phyloP scores from a whole-genome alignment of 2,329 filamentous ascomycete species.

The Alternaria longipes region DNA sequence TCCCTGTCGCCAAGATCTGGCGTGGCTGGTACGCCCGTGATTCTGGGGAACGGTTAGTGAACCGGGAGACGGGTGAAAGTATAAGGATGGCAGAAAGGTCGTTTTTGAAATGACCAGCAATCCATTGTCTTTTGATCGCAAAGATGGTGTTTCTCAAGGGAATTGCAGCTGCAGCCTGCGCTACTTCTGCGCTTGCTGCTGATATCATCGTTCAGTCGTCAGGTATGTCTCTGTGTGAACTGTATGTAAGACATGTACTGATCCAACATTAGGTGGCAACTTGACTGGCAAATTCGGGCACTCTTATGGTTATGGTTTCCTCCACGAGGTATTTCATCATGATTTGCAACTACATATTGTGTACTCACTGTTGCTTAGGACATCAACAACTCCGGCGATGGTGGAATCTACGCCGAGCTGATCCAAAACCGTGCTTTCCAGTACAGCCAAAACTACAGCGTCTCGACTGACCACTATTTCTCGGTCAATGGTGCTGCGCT shows the following conservation, averaged over 20 bases:
- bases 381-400: slow-evolving; percentile 75
- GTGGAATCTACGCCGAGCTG: slow-evolving; percentile 76
- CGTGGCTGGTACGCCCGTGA: slow-evolving; percentile 9
- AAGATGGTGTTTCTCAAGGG: slow-evolving; percentile 34
- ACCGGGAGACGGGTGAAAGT: slow-evolving; percentile 2
- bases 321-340: slow-evolving; percentile 35
- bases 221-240: slow-evolving; percentile 4
- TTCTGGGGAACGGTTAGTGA: slow-evolving; percentile 1
- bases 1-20: slow-evolving; percentile 19
- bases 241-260: not conserved
- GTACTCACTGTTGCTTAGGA: slow-evolving; percentile 28
- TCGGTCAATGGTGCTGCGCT: slow-evolving; percentile 48
- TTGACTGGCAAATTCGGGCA: slow-evolving; percentile 42
- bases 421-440: slow-evolving; percentile 77
- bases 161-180: slow-evolving; percentile 34
- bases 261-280: slow-evolving; percentile 29
- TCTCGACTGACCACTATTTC: slow-evolving; percentile 40
- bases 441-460: slow-evolving; percentile 44
- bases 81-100: slow-evolving; percentile 7
- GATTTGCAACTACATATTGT: not conserved
- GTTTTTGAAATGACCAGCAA: slow-evolving; percentile 5
- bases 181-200: slow-evolving; percentile 33
- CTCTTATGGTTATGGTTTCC: slow-evolving; percentile 42
- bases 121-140: slow-evolving; percentile 19
- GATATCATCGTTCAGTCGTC: slow-evolving; percentile 39